Percentiles rank a stretch among this genome's conserved stretches.
Conservation (phyloP, 768 basidiomycete species). For the Boletellus ananas region DNA sequence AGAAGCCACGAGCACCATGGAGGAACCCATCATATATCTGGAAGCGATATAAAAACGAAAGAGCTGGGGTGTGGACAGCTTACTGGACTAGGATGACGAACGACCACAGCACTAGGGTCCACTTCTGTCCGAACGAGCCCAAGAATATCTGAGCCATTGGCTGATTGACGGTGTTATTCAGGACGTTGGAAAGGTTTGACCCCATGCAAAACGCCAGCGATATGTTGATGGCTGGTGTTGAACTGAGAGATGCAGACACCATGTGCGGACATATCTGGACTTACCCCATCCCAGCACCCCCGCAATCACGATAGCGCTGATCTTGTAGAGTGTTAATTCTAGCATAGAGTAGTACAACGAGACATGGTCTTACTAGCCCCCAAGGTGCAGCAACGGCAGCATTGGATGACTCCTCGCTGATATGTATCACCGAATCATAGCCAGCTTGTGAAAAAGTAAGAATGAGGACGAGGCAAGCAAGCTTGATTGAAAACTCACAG, state of each 20-base stretch:
- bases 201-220: conserved; percentile 57
- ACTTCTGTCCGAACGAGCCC: conserved; percentile 38
- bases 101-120: conserved; percentile 48
- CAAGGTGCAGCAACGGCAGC: conserved; percentile 52
- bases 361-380: conserved; percentile 42
- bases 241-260: not conserved
- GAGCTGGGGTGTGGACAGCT: conserved; percentile 3
- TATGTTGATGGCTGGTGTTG: conserved; percentile 43
- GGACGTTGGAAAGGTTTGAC: conserved; percentile 37
- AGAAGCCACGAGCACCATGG: conserved; percentile 42
- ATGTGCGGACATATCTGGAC: not conserved
- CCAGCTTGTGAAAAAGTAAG: conserved; percentile 21
- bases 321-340: conserved; percentile 7
- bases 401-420: conserved; percentile 52
- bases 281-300: conserved; percentile 45
- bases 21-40: conserved; percentile 44
- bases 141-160: conserved; percentile 42
- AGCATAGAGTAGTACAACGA: not conserved
- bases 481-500: not conserved
- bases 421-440: conserved; percentile 49
- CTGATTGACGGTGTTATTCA: conserved; percentile 30
- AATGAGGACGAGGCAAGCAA: not conserved
- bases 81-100: conserved; percentile 48
- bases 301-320: conserved; percentile 38
- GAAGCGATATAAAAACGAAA: not conserved